Evolutionary conservation across 495 filamentous ascomycete species (phyloP), one percentile per base, ranked within the genome.

Genomic region (Penicillium pulvis): DNA sequence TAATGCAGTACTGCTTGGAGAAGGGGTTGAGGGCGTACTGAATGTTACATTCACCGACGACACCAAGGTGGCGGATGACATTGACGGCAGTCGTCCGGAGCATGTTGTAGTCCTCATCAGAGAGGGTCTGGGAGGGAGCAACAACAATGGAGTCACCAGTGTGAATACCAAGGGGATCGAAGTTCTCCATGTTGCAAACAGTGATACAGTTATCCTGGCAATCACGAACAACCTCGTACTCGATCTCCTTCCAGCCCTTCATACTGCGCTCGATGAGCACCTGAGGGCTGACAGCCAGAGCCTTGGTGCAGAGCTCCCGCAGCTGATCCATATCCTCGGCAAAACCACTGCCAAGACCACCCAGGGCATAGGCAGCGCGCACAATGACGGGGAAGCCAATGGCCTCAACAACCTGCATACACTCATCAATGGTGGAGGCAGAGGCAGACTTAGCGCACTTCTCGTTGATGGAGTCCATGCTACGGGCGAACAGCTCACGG

Each of bases 151-250:
- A 97, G 75, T 98, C 94, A 72, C 94, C 94, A 9, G 94, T 98
- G 68, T 98, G 94, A 55, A 98, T 97, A 66, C 94, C 94, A 31
- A 98, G 87, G 59, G 94, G 94, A 76, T 98, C 94, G 63, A 98
- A 98, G 74, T 98, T 98, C 76, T 98, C 94, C 94, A 98, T 98
- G 80, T 98, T 98, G 78, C 94, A 98, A 60, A 98, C 94, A 7
- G 94, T 98, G 72, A 98, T 98, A 76, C 94, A 98, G 82, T 98
- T 98, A 77, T 98, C 92, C 57, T 90, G 85, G 43, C 87, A 90
- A 82, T 98, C 94, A 60, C 94, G 90, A 36, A 98, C 94, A 49
- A 98, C 94, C 62, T 98, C 94, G 73, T 98, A 98, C 69, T 98
- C 94, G 54, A 97, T 92, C 72, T 98, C 94, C 75, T 98, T 98